A percentile compares a stretch with the other conserved stretches of the same genome.
Evolutionary conservation across 345 rosid genomes (phyloP).

Genomic region (Arabidopsis arenosa): DNA sequence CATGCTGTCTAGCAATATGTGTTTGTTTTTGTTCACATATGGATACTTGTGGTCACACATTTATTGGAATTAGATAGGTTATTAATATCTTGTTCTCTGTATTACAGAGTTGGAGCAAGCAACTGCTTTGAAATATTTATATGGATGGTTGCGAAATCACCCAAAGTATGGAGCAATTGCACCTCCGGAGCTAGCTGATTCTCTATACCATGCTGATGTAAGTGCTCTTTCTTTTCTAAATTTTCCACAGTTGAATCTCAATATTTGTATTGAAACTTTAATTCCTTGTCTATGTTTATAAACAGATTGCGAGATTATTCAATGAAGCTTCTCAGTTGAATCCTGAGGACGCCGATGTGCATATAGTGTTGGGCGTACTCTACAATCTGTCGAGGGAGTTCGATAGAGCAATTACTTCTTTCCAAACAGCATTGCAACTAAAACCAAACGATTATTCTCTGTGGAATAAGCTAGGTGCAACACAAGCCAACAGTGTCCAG

Average conservation of each 20-base stretch:
- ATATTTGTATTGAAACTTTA: slow-evolving; percentile 21
- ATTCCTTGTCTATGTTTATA: slow-evolving; percentile 6
- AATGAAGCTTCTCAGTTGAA: slow-evolving; percentile 85
- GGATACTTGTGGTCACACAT: not conserved
- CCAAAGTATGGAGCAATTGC: slow-evolving; percentile 82
- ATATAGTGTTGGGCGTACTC: slow-evolving; percentile 90
- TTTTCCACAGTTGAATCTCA: slow-evolving; percentile 10
- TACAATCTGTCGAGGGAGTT: slow-evolving; percentile 92
- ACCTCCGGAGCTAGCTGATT: slow-evolving; percentile 63
- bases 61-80: slow-evolving; percentile 18
- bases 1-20: slow-evolving; percentile 14
- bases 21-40: slow-evolving; percentile 26
- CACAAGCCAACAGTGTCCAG: slow-evolving; percentile 98
- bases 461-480: slow-evolving; percentile 99
- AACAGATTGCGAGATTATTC: slow-evolving; percentile 77
- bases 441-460: slow-evolving; percentile 98
- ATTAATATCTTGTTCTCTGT: slow-evolving; percentile 36
- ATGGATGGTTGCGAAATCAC: slow-evolving; percentile 93
- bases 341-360: slow-evolving; percentile 99
- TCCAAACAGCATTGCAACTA: slow-evolving; percentile 81
- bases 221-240: slow-evolving; percentile 45
- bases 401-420: slow-evolving; percentile 85
- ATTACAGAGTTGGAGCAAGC: slow-evolving; percentile 90
- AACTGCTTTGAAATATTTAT: slow-evolving; percentile 88
- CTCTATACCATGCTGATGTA: slow-evolving; percentile 88